Evolutionary conservation across 2,329 filamentous ascomycete species (phyloP).

Genomic region (Magnaporthales sp.): DNA sequence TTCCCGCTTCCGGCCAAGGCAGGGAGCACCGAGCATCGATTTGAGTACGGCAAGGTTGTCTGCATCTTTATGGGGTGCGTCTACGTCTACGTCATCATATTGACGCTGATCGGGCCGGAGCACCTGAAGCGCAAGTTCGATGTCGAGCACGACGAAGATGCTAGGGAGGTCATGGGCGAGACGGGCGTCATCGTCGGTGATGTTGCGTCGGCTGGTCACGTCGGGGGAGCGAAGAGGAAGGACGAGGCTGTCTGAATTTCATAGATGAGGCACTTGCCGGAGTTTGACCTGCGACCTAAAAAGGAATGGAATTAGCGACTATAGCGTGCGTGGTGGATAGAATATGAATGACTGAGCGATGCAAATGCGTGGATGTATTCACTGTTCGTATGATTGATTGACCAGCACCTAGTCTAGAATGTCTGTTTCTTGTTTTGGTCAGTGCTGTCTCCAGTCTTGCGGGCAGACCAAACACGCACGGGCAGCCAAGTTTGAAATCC

Average conservation of each 20-base stretch:
- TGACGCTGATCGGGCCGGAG: constrained; percentile 56
- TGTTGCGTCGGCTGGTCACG: neutral
- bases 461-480: neutral
- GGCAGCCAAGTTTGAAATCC: neutral
- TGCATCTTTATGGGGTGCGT: constrained; percentile 89
- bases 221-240: neutral
- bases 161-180: constrained; percentile 34
- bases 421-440: no score
- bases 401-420: no score
- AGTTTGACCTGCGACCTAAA: no score
- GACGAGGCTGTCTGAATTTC: neutral
- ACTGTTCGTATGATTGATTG: neutral
- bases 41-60: constrained; percentile 75
- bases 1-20: constrained; percentile 58
- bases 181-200: constrained; percentile 17
- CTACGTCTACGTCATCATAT: constrained; percentile 50
- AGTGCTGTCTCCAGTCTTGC: no score
- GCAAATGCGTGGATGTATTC: neutral
- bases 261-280: no score
- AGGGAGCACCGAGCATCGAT: constrained; percentile 32
- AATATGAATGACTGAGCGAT: neutral
- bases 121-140: constrained; percentile 42
- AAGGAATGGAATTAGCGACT: neutral
- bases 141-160: constrained; percentile 37
- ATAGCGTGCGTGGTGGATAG: neutral